Evolutionary conservation across 306 rosid species (phyloP), one percentile per base, ranked within the genome.

Genomic region (Ochetophila trinervis): DNA sequence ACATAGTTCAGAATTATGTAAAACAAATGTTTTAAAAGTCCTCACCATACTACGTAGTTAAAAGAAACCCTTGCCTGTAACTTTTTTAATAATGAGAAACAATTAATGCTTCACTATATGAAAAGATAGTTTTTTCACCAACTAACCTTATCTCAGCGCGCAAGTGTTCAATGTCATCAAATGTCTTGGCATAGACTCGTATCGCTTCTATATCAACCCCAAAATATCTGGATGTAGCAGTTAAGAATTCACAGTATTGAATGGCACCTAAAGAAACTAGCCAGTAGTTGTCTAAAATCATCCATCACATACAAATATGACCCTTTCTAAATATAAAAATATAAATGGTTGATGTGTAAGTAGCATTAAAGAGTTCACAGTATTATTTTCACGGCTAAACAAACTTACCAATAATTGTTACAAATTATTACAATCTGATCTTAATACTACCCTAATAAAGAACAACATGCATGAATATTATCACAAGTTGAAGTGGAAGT

Each of bases 131-230:
- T 45, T 35, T 63, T 65, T 21, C 8, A 32, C 73, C 62, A 40
- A 75, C 83, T 21, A 62, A 90, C 99, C 99, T 88, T 84, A 94
- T 94, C 77, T 83, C 86, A 76, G 97, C 97, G 42, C 95, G 95
- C 84, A 94, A 64, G 87, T 90, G 99, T 75, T 88, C 94, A 62
- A 90, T 82, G 83, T 83, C 97, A 80, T 74, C 68, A 72, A 27
- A 83, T 6, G 82, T 70, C 72, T 73, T 74, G 63, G 95, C 86
- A 84, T 90, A 88, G 42, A 80, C 89, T 74, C 20, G 86, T 78
- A 90, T 90, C 68, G 87, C 96, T 80, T 78, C 80, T 60, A 94
- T 94, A 70, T 94, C 97, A 67, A 94, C 97, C 60, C 87, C 87
- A 76, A 94, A 94, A 77, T 90, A 94, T 88, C 99, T 88, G 53